Base-by-base conservation (phyloP, 164 flowering plant species). In the Amborella trichopoda region DNA sequence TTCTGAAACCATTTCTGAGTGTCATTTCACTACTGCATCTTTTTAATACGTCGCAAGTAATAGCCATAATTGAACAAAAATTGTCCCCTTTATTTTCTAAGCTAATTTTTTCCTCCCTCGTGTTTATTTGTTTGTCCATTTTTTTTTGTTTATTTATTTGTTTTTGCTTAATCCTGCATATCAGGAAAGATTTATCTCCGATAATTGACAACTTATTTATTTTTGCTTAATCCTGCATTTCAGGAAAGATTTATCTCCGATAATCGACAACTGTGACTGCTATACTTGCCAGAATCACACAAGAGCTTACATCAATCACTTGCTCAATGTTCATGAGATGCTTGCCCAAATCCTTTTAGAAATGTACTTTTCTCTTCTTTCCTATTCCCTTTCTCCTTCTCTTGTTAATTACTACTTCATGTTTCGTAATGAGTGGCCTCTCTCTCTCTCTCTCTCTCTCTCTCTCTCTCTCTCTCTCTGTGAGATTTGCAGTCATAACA, bases 301-400 rank as follows among this genome's bases (percentile, higher is more conserved):
- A 6, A 68, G 68, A 58, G 93, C 97, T 9, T 89, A 89, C 56
- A 78, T 89, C 46, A 81, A 84, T 68, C 97, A 89, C 59, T 70
- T 89, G 28, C 81, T 89, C 65, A 89, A 89, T 65, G 95, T 78
- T 48, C 89, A 78, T 49, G 97, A 89, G 56, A 84, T 89, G 97
- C 69, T 89, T 57, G 90, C 95, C 13, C 85, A 73, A 47, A 84
- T 75, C 73, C 70, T 89, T 32, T 67, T 89, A 12, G 95, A 89
- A 60, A 76, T 89, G 96, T 88, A 78, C 53, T 23, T 14, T 26
- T 44, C 23, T 25, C 34, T 22, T 36, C 23, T 14, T 22, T 6
- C 16, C n/a, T n/a, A n/a, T n/a, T n/a, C n/a, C 53, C 40, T 46
- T 49, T 36, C 4, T 39, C 28, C 19, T 28, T 48, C 19, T 40